phyloP scores from a whole-genome alignment of 495 filamentous ascomycete genomes.

The Chlorociboria aeruginascens region DNA sequence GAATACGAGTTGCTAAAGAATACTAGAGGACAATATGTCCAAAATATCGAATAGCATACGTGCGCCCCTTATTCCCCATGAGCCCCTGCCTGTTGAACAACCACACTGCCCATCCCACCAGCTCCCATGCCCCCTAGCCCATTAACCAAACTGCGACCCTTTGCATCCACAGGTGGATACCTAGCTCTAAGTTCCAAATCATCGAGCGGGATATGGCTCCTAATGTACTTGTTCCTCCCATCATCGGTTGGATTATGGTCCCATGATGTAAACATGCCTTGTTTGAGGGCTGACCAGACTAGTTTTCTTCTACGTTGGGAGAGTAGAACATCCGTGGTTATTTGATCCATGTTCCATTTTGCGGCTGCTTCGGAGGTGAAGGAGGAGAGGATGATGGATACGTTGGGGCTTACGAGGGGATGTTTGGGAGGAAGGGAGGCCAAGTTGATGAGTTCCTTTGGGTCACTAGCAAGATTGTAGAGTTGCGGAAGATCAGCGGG shows the following conservation, averaged over 20 bases:
- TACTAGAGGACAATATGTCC: too few relatives aligned
- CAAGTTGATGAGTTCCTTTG: constrained; percentile 61
- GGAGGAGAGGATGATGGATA: constrained; percentile 30
- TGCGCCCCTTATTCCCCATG: constrained; percentile 26
- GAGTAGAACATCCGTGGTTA: constrained; percentile 53
- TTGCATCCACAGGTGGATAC: constrained; percentile 51
- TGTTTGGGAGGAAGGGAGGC: constrained; percentile 28
- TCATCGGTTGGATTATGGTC: constrained; percentile 67
- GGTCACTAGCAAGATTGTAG: constrained; percentile 61
- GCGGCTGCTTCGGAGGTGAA: constrained; percentile 54
- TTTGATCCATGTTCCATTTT: constrained; percentile 64
- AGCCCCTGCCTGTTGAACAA: constrained; percentile 33
- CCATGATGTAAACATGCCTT: constrained; percentile 60
- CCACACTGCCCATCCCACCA: constrained; percentile 21
- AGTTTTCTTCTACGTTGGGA: constrained; percentile 62
- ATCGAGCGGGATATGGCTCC: constrained; percentile 54
- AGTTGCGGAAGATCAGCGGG: constrained; percentile 70
- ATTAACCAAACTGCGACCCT: constrained; percentile 30
- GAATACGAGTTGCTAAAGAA: too few relatives aligned
- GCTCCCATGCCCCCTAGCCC: constrained; percentile 7
- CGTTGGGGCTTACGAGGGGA: constrained; percentile 8
- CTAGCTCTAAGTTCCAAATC: constrained; percentile 55
- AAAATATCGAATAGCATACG: too few relatives aligned
- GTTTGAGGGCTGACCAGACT: constrained; percentile 61
- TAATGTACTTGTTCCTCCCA: constrained; percentile 60